phyloP scores from a whole-genome alignment of 768 basidiomycete genomes.

The Calocybe indica region DNA sequence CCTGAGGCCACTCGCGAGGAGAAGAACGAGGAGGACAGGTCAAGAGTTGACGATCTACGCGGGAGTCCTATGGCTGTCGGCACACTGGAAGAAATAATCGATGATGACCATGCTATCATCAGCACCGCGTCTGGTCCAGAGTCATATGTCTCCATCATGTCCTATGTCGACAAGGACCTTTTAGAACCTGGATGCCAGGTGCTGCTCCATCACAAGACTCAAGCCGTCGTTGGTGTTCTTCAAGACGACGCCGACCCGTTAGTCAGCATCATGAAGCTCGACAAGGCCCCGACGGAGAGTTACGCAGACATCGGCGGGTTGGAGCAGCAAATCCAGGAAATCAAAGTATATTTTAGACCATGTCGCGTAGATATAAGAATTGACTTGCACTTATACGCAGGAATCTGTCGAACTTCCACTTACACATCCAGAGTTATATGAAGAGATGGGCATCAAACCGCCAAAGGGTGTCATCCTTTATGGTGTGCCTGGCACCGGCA shows the following conservation, averaged over 20 bases:
- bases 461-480: slow-evolving; percentile 99
- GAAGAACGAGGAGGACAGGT: slow-evolving; percentile 92
- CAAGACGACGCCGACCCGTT: slow-evolving; percentile 94
- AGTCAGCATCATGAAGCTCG: slow-evolving; percentile 97
- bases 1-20: slow-evolving; percentile 87
- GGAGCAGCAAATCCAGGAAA: slow-evolving; percentile 97
- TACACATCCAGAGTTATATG: slow-evolving; percentile 96
- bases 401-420: slow-evolving; percentile 98
- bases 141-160: slow-evolving; percentile 96
- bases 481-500: slow-evolving; percentile 97
- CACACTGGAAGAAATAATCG: slow-evolving; percentile 94
- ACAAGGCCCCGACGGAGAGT: slow-evolving; percentile 98
- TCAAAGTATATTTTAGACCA: slow-evolving; percentile 58
- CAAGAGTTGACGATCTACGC: slow-evolving; percentile 88
- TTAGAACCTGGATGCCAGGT: slow-evolving; percentile 96
- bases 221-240: slow-evolving; percentile 91
- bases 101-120: slow-evolving; percentile 99
- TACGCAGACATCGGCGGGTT: slow-evolving; percentile 98
- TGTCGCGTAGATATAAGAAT: not conserved
- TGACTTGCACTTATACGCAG: slow-evolving; percentile 28
- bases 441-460: slow-evolving; percentile 99
- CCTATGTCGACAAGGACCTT: slow-evolving; percentile 96
- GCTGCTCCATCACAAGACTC: slow-evolving; percentile 91
- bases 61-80: slow-evolving; percentile 99
- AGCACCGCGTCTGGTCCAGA: slow-evolving; percentile 93